A percentile compares a stretch with the other conserved stretches of the same genome.
Evolutionary conservation across 495 filamentous ascomycete genomes (phyloP).

Genomic region (Penicillium chermesinum): DNA sequence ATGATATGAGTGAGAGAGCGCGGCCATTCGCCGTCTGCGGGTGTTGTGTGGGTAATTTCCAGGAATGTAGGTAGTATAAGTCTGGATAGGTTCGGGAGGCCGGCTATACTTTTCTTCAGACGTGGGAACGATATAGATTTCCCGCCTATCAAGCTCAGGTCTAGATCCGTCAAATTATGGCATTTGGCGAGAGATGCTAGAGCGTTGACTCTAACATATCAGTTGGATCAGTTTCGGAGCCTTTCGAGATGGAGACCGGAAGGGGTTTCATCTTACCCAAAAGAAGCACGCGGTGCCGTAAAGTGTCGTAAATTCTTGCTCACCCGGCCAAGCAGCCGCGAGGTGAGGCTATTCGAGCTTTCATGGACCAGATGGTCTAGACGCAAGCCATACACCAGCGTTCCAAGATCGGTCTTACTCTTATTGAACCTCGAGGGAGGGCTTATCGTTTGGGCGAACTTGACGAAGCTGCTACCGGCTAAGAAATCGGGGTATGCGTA

Average conservation of each 20-base stretch:
- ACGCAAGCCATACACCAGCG: slow-evolving; percentile 52
- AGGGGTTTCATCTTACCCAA: slow-evolving; percentile 23
- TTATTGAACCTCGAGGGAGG: slow-evolving; percentile 52
- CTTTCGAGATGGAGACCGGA: not conserved
- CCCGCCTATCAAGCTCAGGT: slow-evolving; percentile 36
- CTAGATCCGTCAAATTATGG: slow-evolving; percentile 45
- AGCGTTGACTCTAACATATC: slow-evolving; percentile 45
- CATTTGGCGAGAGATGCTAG: slow-evolving; percentile 62
- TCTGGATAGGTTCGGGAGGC: slow-evolving; percentile 39
- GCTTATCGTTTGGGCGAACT: slow-evolving; percentile 58
- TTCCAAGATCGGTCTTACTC: slow-evolving; percentile 45
- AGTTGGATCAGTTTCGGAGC: not conserved
- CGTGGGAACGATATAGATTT: not conserved
- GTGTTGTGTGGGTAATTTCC: not conserved
- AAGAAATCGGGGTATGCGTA: slow-evolving; percentile 49
- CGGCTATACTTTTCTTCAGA: slow-evolving; percentile 49
- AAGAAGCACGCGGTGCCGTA: slow-evolving; percentile 60
- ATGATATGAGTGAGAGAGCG: not conserved
- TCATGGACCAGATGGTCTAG: slow-evolving; percentile 60
- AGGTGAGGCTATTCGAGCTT: slow-evolving; percentile 58
- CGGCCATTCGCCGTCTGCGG: not conserved
- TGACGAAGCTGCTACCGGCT: slow-evolving; percentile 48
- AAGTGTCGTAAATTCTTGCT: slow-evolving; percentile 56
- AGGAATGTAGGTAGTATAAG: not conserved
- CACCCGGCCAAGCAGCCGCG: slow-evolving; percentile 55